These are phyloP conservation scores for Irpex lacteus DNA, from an alignment of 1,284 basidiomycete species.

Conservation along the genomic window DNA sequence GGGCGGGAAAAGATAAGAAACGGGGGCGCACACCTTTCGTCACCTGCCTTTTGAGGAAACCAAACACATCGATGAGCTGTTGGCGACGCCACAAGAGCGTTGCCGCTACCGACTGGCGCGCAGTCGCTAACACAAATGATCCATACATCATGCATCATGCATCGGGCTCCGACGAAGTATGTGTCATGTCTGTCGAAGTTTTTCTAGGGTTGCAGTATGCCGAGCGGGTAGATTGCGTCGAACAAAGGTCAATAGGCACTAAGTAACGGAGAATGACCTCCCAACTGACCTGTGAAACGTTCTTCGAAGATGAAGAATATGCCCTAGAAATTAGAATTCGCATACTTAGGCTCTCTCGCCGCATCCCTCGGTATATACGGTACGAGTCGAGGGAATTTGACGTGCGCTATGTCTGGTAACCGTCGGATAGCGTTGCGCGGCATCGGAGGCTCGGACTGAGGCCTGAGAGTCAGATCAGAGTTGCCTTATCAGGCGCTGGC, in stretches of 20 bases:
- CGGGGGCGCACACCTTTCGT: neutral
- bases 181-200: neutral
- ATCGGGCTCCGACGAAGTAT: neutral
- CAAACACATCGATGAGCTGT: neutral
- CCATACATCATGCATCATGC: neutral
- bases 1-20: neutral
- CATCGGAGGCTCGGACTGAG: neutral
- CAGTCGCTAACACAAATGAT: neutral
- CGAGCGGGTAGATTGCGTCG: neutral
- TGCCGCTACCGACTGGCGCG: neutral
- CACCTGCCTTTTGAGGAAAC: neutral
- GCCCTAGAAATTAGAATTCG: neutral
- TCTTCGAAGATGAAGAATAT: neutral
- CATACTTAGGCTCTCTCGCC: neutral
- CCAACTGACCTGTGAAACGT: neutral
- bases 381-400: neutral
- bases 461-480: neutral
- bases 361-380: no score
- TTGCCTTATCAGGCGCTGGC: conserved; percentile 12
- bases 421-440: no score
- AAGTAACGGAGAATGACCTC: neutral
- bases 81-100: neutral
- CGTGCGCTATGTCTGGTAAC: neutral
- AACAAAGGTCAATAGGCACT: neutral
- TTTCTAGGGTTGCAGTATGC: neutral